Evolutionary conservation across 2,329 filamentous ascomycete species (phyloP), one percentile per base, ranked within the genome.

Genomic region (Nemania diffusa): DNA sequence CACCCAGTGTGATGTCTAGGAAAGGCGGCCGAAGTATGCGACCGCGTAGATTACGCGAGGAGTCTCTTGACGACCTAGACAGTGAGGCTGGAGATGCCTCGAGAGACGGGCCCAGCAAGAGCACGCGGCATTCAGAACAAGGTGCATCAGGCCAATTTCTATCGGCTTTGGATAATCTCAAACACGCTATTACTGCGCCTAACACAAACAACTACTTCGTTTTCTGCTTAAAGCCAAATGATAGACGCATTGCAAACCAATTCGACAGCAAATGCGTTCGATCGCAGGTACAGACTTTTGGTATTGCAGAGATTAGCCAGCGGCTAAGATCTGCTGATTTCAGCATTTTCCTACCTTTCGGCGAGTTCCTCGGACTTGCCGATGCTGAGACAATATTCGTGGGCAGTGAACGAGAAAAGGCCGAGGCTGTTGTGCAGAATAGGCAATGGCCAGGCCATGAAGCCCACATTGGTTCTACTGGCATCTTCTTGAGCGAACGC

Each of bases 261-360:
- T 99, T 98, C 74, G 96, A 99, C 79, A 97, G 94, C 86, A 98
- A 98, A 80, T 99, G 96, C 78, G 96, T 99, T 24, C 90, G 96
- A 3, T 92, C 92, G 11, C 96, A 99, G 78, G 88, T 99, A 1
- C 95, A 98, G 77, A 97, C 94, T 0, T 93, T 98, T 73, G 96
- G 96, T 34, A 97, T 99, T 75, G 94, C 94, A 0, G 96, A 99
- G 78, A 97, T 99, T 79, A 97, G 94, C 77, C 94, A 97, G 77
- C 88, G 96, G 22, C 85, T 99, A 44, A 89, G 94, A 57, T 95
- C 95, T 62, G 95, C 95, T 0, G 96, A 99, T 79, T 98, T 97
- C 82, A 97, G 92, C 77, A 83, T 98, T 40, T 99, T 99, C 83
- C 82, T 99, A 71, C 96, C 96, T 0, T 99, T 98, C 76, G 93